phyloP scores from a whole-genome alignment of 2,329 filamentous ascomycete species.

The Cladophialophora carrionii region DNA sequence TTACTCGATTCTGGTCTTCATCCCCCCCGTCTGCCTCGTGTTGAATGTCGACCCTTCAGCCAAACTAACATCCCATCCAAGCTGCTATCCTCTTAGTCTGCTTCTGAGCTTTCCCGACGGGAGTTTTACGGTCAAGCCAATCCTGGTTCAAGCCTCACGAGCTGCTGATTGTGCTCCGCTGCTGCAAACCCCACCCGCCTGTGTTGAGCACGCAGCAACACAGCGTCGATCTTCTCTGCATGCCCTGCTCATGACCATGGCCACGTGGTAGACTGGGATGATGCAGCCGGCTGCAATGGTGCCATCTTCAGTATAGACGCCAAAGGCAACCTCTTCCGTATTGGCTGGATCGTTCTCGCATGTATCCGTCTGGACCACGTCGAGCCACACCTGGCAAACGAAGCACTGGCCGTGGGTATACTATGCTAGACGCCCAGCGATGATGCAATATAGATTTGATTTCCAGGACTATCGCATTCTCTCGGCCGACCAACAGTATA shows the following conservation, averaged over 20 bases:
- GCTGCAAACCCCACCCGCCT: background rate
- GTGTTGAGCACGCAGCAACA: background rate
- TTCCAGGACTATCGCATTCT: background rate
- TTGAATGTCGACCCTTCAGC: background rate
- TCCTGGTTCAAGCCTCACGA: background rate
- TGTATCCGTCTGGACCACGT: background rate
- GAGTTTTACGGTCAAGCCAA: background rate
- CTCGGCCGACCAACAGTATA: background rate
- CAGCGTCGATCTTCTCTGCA: background rate
- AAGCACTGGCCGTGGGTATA: background rate
- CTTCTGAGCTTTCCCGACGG: background rate
- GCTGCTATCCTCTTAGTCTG: background rate
- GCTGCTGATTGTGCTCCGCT: background rate
- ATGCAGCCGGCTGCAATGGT: background rate
- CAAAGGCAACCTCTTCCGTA: background rate
- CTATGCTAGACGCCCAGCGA: background rate
- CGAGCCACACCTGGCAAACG: background rate
- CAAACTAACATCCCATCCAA: background rate
- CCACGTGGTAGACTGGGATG: background rate
- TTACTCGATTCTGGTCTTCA: conserved; percentile 2
- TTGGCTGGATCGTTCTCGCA: background rate
- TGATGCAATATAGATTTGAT: background rate
- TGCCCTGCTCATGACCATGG: background rate
- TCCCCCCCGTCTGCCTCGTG: background rate
- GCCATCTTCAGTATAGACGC: background rate